phyloP scores from a whole-genome alignment of 2,329 filamentous ascomycete genomes.

The Eurotiales sp. region DNA sequence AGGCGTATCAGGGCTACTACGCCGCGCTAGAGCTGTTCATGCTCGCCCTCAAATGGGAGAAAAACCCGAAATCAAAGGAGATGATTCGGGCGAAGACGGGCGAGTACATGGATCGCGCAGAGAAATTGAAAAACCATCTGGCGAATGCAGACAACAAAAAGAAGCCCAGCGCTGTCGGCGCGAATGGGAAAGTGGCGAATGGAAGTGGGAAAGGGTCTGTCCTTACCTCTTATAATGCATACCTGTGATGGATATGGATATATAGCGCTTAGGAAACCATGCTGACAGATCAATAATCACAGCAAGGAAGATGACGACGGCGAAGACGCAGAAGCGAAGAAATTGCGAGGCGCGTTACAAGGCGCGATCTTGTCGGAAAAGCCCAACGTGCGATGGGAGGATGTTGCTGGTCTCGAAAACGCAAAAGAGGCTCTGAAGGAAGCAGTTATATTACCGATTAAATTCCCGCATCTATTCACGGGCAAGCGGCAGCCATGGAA shows the following conservation, averaged over 20 bases:
- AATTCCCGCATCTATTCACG: constrained; percentile 93
- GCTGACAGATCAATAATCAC: background rate
- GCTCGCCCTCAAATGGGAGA: constrained; percentile 99
- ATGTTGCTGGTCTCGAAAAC: constrained; percentile 88
- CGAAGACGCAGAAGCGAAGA: constrained; percentile 89
- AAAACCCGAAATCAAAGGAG: constrained; percentile 94
- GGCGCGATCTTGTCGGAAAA: constrained; percentile 93
- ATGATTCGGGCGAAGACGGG: constrained; percentile 93
- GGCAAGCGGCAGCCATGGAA: constrained; percentile 98
- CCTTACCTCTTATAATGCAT: constrained; percentile 11
- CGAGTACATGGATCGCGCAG: constrained; percentile 97
- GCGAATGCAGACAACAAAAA: constrained; percentile 56
- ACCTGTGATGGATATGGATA: too few relatives aligned
- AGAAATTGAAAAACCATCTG: constrained; percentile 93
- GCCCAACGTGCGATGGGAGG: constrained; percentile 96
- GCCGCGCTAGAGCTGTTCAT: constrained; percentile 95
- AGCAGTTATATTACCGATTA: constrained; percentile 95
- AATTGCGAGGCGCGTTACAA: constrained; percentile 82
- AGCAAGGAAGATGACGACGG: constrained; percentile 60
- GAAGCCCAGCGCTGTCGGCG: constrained; percentile 50
- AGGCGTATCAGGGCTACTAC: constrained; percentile 95
- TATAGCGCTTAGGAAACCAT: too few relatives aligned
- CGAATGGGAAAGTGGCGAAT: constrained; percentile 50
- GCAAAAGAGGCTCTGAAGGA: constrained; percentile 98
- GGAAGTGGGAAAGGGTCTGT: constrained; percentile 50